Conservation (phyloP, 495 filamentous ascomycete genomes). For the Neurospora discreta region DNA sequence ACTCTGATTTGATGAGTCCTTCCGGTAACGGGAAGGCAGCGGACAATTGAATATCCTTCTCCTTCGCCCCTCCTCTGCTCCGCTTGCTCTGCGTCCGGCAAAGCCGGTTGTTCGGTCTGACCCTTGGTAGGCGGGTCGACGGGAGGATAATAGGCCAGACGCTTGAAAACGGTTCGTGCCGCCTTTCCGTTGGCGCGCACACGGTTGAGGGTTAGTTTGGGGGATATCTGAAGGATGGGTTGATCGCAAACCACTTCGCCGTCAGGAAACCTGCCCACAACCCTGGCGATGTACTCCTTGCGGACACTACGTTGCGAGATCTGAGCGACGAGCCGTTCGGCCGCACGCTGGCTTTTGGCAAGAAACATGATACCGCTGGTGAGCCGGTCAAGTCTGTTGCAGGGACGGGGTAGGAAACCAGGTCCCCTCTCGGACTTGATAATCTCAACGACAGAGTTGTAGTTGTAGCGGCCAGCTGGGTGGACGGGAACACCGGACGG, state of each 20-base stretch:
- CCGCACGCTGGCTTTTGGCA: conserved; percentile 69
- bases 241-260: conserved; percentile 78
- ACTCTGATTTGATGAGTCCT: conserved; percentile 93
- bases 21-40: conserved; percentile 85
- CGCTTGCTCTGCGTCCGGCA: conserved; percentile 7
- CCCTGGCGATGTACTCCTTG: conserved; percentile 90
- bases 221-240: conserved; percentile 87
- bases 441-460: conserved; percentile 88
- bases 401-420: conserved; percentile 65
- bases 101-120: conserved; percentile 3
- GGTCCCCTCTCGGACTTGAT: conserved; percentile 65
- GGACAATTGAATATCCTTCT: conserved; percentile 84
- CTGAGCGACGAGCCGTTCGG: conserved; percentile 61
- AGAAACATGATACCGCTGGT: conserved; percentile 98
- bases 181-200: conserved; percentile 86
- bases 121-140: conserved; percentile 5
- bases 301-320: conserved; percentile 65
- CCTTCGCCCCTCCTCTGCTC: conserved; percentile 17
- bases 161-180: conserved; percentile 80
- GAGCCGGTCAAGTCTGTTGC: conserved; percentile 86
- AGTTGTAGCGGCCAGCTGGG: conserved; percentile 87
- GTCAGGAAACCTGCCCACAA: conserved; percentile 82
- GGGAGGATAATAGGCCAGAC: conserved; percentile 75
- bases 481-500: conserved; percentile 91
- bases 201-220: conserved; percentile 87